Conservation (phyloP, 2,329 filamentous ascomycete genomes). For the Arthrobotrys musiformis region DNA sequence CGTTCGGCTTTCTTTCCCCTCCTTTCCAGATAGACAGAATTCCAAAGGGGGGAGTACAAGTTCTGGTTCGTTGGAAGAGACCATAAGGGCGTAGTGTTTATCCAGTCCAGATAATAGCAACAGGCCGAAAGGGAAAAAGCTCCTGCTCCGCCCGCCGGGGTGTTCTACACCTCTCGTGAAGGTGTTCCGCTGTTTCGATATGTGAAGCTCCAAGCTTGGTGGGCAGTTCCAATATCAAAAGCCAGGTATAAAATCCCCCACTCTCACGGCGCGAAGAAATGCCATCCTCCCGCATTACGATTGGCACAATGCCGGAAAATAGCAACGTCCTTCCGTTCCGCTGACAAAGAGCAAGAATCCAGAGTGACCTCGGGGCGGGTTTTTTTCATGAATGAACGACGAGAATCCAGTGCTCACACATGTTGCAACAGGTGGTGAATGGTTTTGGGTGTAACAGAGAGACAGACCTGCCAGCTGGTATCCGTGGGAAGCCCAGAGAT, state of each 20-base stretch:
- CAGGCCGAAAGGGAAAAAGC: conserved; percentile 10
- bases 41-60: conserved; percentile 37
- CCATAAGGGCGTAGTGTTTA: conserved; percentile 40
- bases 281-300: background rate
- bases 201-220: conserved; percentile 40
- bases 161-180: conserved; percentile 13
- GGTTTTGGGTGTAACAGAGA: conserved; percentile 44
- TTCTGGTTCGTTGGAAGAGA: conserved; percentile 50
- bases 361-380: conserved; percentile 29
- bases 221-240: conserved; percentile 45
- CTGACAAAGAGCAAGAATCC: conserved; percentile 53
- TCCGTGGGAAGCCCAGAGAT: conserved; percentile 96
- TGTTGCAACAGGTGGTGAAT: conserved; percentile 45
- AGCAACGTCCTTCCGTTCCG: conserved; percentile 27
- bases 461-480: conserved; percentile 99
- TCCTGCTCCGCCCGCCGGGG: conserved; percentile 18
- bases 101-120: conserved; percentile 53
- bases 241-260: conserved; percentile 25
- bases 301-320: conserved; percentile 17
- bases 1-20: conserved; percentile 50
- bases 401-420: conserved; percentile 48
- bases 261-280: background rate
- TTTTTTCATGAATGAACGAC: conserved; percentile 45
- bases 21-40: conserved; percentile 49
- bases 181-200: conserved; percentile 35